Conservation (phyloP, 495 filamentous ascomycete genomes). For the Aspergillus funiculosus region DNA sequence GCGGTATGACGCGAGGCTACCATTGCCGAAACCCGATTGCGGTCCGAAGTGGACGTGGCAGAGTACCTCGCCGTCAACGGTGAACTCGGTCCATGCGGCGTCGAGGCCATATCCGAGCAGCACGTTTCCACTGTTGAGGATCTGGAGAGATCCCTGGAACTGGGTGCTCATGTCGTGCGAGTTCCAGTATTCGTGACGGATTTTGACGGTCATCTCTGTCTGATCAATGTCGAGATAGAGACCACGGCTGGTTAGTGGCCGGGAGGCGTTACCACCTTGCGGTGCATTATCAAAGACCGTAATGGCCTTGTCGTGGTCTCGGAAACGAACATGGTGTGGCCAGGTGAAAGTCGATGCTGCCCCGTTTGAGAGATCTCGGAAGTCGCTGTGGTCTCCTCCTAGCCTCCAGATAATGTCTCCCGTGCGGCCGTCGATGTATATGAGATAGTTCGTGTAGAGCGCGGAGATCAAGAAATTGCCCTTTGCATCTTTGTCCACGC, state of each 20-base stretch:
- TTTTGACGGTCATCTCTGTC: conserved; percentile 28
- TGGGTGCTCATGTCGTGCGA: conserved; percentile 28
- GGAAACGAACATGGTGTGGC: conserved; percentile 38
- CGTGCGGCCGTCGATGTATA: conserved; percentile 27
- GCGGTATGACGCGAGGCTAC: conserved; percentile 33
- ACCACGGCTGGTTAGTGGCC: conserved; percentile 40
- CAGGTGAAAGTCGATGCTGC: conserved; percentile 40
- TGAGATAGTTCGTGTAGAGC: conserved; percentile 36
- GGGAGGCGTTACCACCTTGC: conserved; percentile 22
- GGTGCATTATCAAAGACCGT: conserved; percentile 35
- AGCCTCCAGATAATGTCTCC: conserved; percentile 40
- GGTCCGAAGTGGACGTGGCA: conserved; percentile 34
- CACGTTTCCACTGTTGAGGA: conserved; percentile 41
- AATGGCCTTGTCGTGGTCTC: conserved; percentile 24
- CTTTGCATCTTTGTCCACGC: conserved; percentile 36
- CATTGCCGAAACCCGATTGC: conserved; percentile 19
- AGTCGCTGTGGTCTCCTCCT: conserved; percentile 38
- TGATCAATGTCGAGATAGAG: conserved; percentile 42
- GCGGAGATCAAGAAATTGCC: conserved; percentile 43
- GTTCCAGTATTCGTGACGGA: conserved; percentile 35
- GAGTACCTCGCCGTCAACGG: conserved; percentile 23
- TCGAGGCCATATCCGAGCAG: conserved; percentile 46
- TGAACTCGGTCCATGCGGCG: conserved; percentile 45
- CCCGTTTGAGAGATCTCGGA: conserved; percentile 36
- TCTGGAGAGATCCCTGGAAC: conserved; percentile 44